phyloP scores from a whole-genome alignment of 352 stramenopile species.

The Pythium vanterpoolii region DNA sequence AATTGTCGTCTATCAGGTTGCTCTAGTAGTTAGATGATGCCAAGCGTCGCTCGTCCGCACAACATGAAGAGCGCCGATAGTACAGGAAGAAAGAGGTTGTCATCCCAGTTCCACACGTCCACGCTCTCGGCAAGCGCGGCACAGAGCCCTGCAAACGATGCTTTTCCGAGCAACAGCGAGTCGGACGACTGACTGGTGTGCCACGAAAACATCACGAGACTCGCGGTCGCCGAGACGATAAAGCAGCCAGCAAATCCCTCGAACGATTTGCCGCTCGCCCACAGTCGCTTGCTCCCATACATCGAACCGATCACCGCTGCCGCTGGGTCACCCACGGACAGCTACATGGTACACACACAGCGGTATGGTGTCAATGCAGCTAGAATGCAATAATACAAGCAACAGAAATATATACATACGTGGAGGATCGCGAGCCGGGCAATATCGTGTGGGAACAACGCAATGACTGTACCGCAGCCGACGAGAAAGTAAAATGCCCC shows the following conservation, averaged over 20 bases:
- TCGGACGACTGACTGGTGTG: neutral
- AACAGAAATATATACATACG: constrained; percentile 39
- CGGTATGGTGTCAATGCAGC: neutral
- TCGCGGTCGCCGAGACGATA: constrained; percentile 23
- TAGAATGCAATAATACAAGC: too few species aligned
- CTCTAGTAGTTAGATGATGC: neutral
- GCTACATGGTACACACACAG: constrained; percentile 23
- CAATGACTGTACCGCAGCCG: constrained; percentile 36
- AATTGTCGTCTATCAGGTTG: neutral
- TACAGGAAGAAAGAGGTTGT: constrained; percentile 56
- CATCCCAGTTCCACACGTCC: constrained; percentile 47
- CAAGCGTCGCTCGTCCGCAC: neutral
- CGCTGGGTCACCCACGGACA: constrained; percentile 49
- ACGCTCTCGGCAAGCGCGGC: constrained; percentile 40
- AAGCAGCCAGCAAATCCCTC: constrained; percentile 47
- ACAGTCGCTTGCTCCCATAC: constrained; percentile 22
- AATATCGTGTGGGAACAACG: constrained; percentile 33
- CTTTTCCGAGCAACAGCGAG: neutral
- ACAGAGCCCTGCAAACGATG: constrained; percentile 28
- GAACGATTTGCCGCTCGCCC: constrained; percentile 37
- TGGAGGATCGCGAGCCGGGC: constrained; percentile 55
- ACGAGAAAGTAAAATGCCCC: constrained; percentile 64
- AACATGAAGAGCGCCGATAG: constrained; percentile 35
- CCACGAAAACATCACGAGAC: constrained; percentile 6
- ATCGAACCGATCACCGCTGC: constrained; percentile 46